A percentile compares a stretch with the other conserved stretches of the same genome.
Conservation (phyloP, 768 basidiomycete genomes). For the Panellus pusillus region DNA sequence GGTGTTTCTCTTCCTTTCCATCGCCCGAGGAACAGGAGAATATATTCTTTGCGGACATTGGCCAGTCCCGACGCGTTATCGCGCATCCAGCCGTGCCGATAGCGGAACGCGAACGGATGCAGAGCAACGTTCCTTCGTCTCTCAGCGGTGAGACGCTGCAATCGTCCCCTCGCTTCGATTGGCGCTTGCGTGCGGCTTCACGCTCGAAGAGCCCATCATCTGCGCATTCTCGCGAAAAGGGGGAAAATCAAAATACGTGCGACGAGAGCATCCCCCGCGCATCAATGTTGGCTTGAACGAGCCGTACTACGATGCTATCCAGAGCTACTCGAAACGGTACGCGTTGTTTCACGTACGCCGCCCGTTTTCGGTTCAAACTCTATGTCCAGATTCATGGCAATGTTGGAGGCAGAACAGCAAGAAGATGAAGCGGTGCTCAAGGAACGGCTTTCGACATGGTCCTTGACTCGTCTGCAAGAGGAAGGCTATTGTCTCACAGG, state of each 20-base stretch:
- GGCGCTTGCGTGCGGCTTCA: slow-evolving; percentile 58
- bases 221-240: slow-evolving; percentile 2
- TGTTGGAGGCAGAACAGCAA: slow-evolving; percentile 62
- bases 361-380: neutral
- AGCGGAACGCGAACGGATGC: slow-evolving; percentile 42
- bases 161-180: slow-evolving; percentile 50
- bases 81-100: slow-evolving; percentile 12
- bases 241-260: slow-evolving; percentile 27
- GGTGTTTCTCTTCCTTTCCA: slow-evolving; percentile 16
- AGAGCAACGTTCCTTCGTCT: slow-evolving; percentile 15
- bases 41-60: slow-evolving; percentile 1
- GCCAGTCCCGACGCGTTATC: slow-evolving; percentile 7
- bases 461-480: slow-evolving; percentile 53
- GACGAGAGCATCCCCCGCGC: slow-evolving; percentile 39
- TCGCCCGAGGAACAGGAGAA: slow-evolving; percentile 9
- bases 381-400: slow-evolving; percentile 38
- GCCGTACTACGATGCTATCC: slow-evolving; percentile 49
- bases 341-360: slow-evolving; percentile 16
- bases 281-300: slow-evolving; percentile 35
- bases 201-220: slow-evolving; percentile 27
- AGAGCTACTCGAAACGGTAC: slow-evolving; percentile 56
- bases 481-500: slow-evolving; percentile 75
- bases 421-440: slow-evolving; percentile 60
- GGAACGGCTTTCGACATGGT: slow-evolving; percentile 70
- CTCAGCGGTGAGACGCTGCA: slow-evolving; percentile 11